Base-by-base conservation (phyloP, 1,139 yeast genomes). In the Diutina rugosa region DNA sequence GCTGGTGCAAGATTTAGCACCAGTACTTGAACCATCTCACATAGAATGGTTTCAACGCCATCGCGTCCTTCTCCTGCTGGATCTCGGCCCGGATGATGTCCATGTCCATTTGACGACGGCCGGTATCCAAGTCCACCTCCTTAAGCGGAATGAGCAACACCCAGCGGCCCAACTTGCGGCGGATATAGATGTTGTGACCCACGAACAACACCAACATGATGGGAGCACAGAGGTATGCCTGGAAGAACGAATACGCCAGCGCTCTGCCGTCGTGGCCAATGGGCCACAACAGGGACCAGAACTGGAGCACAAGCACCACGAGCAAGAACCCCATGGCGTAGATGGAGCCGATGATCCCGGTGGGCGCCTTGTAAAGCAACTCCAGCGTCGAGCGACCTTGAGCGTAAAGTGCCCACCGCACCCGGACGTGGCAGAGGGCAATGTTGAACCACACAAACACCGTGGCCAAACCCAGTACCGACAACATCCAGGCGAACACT, bases 141-240 rank as follows among this genome's bases (percentile, higher is more conserved):
- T 67, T 63, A 56, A 74, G 68, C 56, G 78, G 77, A 61, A 74
- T 74, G 46, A 74, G 77, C 59, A 74, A 74, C 3, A 77, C 77
- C 26, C 12, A 51, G 46, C n/a, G 38, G 14, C 54, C 54, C 46
- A 35, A n/a, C 30, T 51, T 16, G 8, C 38, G 21, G 14, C 46
- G 46, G 14, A n/a, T 35, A 18, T 29, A 38, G 26, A 14, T 16
- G 1, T n/a, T 45, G 46, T 35, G 46, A 9, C 16, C 21, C 10
- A 1, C 5, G 14, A 10, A 53, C 8, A 53, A 51, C 32, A 38
- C 28, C 7, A 53, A 5, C 14, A 53, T n/a, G 14, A 53, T 21
- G 14, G 55, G 55, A 12, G 30, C 45, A 41, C 46, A 53, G 9
- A 53, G 41, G 29, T 45, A 53, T 9, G 47, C 16, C 26, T 53